Evolutionary conservation across 306 rosid genomes (phyloP), one percentile per base, ranked within the genome.

Genomic region (Vigna angularis): DNA sequence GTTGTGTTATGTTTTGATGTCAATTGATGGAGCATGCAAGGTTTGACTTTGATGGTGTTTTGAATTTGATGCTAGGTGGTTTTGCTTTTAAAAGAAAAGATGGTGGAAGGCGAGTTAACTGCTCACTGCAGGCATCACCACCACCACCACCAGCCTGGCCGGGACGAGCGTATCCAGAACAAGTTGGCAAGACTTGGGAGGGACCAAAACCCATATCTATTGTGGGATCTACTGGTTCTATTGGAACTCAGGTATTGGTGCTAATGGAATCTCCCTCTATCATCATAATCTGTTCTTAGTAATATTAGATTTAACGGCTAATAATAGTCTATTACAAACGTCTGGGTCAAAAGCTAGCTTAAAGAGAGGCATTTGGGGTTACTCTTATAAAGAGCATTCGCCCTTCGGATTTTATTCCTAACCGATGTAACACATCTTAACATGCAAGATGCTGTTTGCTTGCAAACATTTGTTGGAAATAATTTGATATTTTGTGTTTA

Each of bases 91-190:
- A 81, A 79, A 91, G 91, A 77, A 89, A 61, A 89, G 86, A 85
- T 50, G 18, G 65, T 77, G 81, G 88, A 73, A 80, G 83, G 72
- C 63, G 87, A 81, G 70, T 93, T 91, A 64, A 26, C 53, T 95
- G 98, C 81, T 93, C 93, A 7, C 78, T 80, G 58, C 88, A 86
- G 79, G 49, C 80, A 48, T 88, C 91, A 59, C 90, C 91, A 49
- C 90, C 90, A 58, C 90, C 91, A 62, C 98, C 97, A 49, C 94
- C 99, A 26, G 99, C 98, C 4, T 95, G 99, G 99, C 96, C 99
- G 4, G 99, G 98, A 81, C 82, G 98, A 78, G 99, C 99, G 28
- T 80, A 87, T 12, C 73, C 80, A 0, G 97, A 93, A 75, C 15
- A 71, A 1, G 86, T 80, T 74, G 78, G 71, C 52, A 82, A 79